phyloP scores from a whole-genome alignment of 2,329 filamentous ascomycete species.

The Karstenula rhodostoma region DNA sequence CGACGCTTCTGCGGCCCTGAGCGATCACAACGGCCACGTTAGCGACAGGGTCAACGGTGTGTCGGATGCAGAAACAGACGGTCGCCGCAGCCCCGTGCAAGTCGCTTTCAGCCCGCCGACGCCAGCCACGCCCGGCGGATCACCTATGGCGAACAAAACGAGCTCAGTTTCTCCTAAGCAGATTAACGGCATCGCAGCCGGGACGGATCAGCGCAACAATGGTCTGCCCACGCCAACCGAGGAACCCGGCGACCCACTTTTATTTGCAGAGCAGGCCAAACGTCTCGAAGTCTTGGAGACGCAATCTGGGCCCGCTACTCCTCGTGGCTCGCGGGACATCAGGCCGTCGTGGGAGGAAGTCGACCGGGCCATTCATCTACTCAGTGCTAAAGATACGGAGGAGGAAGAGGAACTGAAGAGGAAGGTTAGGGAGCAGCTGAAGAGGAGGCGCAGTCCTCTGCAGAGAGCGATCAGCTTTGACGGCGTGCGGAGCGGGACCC shows the following conservation, averaged over 20 bases:
- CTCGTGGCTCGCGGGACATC: slow-evolving; percentile 51
- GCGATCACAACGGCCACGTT: slow-evolving; percentile 40
- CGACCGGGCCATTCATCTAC: slow-evolving; percentile 42
- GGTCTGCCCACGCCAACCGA: slow-evolving; percentile 22
- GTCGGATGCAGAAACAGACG: slow-evolving; percentile 46
- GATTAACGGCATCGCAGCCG: slow-evolving; percentile 24
- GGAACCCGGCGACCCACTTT: slow-evolving; percentile 17
- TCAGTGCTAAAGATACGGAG: slow-evolving; percentile 40
- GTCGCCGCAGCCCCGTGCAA: slow-evolving; percentile 39
- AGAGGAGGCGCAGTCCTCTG: slow-evolving; percentile 40
- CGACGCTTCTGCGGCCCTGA: slow-evolving; percentile 41
- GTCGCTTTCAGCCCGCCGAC: slow-evolving; percentile 47
- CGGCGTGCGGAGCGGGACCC: slow-evolving; percentile 19
- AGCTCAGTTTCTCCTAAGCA: slow-evolving; percentile 20
- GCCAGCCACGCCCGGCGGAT: slow-evolving; percentile 31
- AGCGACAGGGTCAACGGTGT: slow-evolving; percentile 29
- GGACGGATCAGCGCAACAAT: slow-evolving; percentile 11
- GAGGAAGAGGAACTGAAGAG: slow-evolving; percentile 19
- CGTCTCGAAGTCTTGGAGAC: slow-evolving; percentile 46
- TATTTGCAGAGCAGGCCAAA: slow-evolving; percentile 35
- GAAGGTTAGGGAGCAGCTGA: slow-evolving; percentile 20
- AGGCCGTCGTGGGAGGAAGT: slow-evolving; percentile 49
- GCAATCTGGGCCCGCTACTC: slow-evolving; percentile 55
- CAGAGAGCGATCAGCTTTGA: slow-evolving; percentile 42
- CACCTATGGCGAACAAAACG: slow-evolving; percentile 20